phyloP scores from a whole-genome alignment of 805 yeast genomes.

The Myxozyma geophila region DNA sequence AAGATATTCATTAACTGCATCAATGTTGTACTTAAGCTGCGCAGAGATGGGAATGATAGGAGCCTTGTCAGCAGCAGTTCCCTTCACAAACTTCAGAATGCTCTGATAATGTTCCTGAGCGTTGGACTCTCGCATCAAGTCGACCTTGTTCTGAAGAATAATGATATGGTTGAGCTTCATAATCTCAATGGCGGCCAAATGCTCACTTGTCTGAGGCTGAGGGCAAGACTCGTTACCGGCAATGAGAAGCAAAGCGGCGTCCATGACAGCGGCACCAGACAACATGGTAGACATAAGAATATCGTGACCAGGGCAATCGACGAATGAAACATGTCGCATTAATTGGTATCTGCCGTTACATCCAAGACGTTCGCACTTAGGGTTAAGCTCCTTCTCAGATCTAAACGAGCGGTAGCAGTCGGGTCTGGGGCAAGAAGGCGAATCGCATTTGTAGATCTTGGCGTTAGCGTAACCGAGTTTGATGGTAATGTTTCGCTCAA shows the following conservation, averaged over 20 bases:
- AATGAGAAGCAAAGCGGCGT: constrained; percentile 92
- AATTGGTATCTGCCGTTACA: constrained; percentile 87
- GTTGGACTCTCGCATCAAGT: constrained; percentile 95
- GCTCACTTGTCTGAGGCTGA: constrained; percentile 99
- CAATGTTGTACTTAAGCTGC: constrained; percentile 96
- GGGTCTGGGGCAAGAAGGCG: constrained; percentile 85
- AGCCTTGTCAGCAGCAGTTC: constrained; percentile 99
- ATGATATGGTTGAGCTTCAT: constrained; percentile 97
- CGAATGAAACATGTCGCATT: constrained; percentile 96
- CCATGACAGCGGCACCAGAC: constrained; percentile 99
- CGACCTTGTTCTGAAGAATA: constrained; percentile 96
- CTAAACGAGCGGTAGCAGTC: constrained; percentile 93
- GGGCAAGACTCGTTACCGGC: constrained; percentile 99
- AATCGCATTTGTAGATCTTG: constrained; percentile 91
- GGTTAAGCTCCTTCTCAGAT: constrained; percentile 91
- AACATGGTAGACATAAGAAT: constrained; percentile 99
- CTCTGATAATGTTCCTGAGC: constrained; percentile 96
- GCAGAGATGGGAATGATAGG: constrained; percentile 99
- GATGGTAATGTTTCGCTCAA: constrained; percentile 98
- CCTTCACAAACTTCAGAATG: constrained; percentile 88
- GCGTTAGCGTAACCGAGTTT: constrained; percentile 99
- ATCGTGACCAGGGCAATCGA: constrained; percentile 99
- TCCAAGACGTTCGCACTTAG: constrained; percentile 86
- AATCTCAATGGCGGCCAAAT: constrained; percentile 98
- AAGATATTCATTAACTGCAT: constrained; percentile 96